Base-by-base conservation (phyloP, 768 basidiomycete species). In the Boletus vermiculosoides region DNA sequence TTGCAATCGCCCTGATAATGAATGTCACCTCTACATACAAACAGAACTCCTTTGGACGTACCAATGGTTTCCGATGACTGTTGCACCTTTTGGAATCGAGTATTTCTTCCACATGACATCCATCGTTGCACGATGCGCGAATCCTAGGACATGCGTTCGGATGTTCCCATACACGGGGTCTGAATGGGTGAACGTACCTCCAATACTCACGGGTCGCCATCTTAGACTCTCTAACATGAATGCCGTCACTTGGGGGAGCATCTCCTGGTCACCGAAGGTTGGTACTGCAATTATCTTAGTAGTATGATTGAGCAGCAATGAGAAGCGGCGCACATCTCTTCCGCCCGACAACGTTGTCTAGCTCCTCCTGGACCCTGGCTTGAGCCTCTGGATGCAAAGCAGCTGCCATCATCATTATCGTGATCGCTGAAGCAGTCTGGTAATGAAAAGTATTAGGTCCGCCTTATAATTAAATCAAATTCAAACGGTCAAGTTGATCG, bases 11-110 rank as follows among this genome's bases (percentile, higher is more conserved):
- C 59, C 59, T 60, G 36, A 16, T 13, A 48, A 45, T 4, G 25
- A 39, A 39, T 12, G 31, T 28, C 1, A 45, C 20, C 1, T 28
- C 23, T 28, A 47, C 10, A 13, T 6, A 13, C 23, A 18, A 34
- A 10, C 2, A 13, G 25, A 22, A 16, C 8, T 9, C 15, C 5
- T 28, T 31, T 16, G 31, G 9, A 52, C 46, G 11, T 33, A 60
- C 59, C 59, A 60, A 25, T 60, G 59, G 6, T 60, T 60, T 42
- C 59, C 59, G 12, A 60, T 49, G 9, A 60, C 59, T 2, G 46
- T 60, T 11, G 57, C 50, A 3, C 58, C 56, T 45, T 52, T 28
- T 1, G 58, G 58, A 22, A 59, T 59, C 22, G 58, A 30, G 9
- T 52, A 59, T 10, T 59, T 18, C 37, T 18, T 9, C 56, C 57